phyloP scores from a whole-genome alignment of 2,329 filamentous ascomycete species.

The Hypoxylon sp. region DNA sequence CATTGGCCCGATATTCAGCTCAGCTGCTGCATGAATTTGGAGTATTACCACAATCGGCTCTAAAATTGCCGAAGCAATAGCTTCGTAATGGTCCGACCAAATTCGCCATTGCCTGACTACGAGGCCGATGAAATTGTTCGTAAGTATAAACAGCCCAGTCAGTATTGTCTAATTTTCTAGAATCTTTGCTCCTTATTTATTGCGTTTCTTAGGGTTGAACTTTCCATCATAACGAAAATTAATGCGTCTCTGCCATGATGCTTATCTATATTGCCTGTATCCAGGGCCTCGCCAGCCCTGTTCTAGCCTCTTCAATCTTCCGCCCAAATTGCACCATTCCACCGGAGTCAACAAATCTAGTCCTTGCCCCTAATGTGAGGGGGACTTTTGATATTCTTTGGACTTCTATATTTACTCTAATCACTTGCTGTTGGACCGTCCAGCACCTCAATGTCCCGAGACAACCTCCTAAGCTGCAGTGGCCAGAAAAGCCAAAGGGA shows the following conservation, averaged over 20 bases:
- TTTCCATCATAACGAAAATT: not conserved
- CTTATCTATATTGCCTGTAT: not conserved
- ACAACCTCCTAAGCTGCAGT: not conserved
- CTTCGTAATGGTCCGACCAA: not conserved
- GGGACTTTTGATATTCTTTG: constrained; percentile 12
- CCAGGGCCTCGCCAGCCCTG: not conserved
- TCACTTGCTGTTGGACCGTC: constrained; percentile 6
- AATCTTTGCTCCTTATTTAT: not conserved
- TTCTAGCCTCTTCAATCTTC: not conserved
- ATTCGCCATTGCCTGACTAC: not conserved
- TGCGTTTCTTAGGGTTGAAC: not conserved
- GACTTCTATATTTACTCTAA: not conserved
- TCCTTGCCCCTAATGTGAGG: not conserved
- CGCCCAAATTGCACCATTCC: not conserved
- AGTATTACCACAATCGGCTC: not conserved
- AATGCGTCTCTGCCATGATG: not conserved
- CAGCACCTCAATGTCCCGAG: constrained; percentile 5
- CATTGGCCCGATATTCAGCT: not conserved
- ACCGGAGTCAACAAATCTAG: not conserved
- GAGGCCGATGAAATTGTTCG: not conserved
- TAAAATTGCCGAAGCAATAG: not conserved
- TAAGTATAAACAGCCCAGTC: not conserved
- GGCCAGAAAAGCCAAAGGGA: not conserved
- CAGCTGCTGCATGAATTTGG: not conserved
- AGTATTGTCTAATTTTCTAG: not conserved